These are phyloP conservation scores for Pleomassaria siparia DNA, from an alignment of 2,329 filamentous ascomycete genomes.

Conservation along the genomic window DNA sequence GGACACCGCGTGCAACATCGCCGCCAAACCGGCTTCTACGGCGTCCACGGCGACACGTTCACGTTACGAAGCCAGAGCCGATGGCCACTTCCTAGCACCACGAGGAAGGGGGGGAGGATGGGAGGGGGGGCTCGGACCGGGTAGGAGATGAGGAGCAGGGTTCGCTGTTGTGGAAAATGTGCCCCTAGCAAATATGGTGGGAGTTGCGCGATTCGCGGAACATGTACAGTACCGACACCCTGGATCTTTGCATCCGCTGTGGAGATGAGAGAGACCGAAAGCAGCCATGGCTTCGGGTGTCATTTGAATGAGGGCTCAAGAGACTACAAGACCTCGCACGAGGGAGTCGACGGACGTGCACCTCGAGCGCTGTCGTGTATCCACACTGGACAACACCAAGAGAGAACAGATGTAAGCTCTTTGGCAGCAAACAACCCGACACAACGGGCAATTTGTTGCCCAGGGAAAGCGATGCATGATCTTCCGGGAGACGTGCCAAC, in stretches of 20 bases:
- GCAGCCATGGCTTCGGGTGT: constrained; percentile 24
- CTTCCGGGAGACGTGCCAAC: constrained; percentile 33
- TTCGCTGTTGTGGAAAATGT: constrained; percentile 34
- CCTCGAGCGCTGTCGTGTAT: not conserved
- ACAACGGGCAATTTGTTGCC: constrained; percentile 24
- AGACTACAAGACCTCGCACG: not conserved
- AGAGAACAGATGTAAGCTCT: not conserved
- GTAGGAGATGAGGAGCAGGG: constrained; percentile 27
- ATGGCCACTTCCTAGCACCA: not conserved
- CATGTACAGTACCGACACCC: constrained; percentile 25
- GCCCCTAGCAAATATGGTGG: constrained; percentile 17
- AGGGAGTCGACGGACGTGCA: not conserved
- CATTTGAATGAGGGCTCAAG: constrained; percentile 7
- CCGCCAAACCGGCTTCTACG: not conserved
- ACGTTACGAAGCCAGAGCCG: not conserved
- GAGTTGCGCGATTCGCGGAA: constrained; percentile 31
- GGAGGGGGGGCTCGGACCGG: constrained; percentile 14
- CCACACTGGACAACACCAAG: not conserved
- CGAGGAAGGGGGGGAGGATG: too few species aligned
- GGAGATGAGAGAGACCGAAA: constrained; percentile 18
- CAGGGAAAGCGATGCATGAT: constrained; percentile 36
- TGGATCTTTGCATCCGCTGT: constrained; percentile 29
- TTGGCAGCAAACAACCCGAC: constrained; percentile 13
- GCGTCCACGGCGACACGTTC: not conserved
- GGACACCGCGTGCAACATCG: constrained; percentile 4